These are phyloP conservation scores for Boechera retrofracta DNA, from an alignment of 345 rosid genomes.

Conservation along the genomic window DNA sequence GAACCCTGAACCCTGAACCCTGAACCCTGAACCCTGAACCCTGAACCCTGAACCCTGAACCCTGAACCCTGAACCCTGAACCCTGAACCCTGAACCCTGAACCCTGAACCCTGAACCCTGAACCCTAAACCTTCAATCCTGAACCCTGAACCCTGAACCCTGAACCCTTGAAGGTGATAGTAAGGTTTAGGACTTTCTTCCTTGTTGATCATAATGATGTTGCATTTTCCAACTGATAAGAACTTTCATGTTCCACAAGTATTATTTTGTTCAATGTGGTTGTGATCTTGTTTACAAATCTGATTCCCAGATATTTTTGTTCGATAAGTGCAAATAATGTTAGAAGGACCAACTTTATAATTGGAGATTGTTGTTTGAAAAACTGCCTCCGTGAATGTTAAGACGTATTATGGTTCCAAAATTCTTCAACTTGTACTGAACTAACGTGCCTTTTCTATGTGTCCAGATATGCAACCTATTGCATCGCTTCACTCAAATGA, in stretches of 20 bases:
- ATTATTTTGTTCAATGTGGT: conserved; percentile 6
- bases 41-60: too few species aligned
- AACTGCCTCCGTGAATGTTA: conserved; percentile 8
- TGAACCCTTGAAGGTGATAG: conserved; percentile 81
- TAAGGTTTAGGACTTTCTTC: conserved; percentile 18
- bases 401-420: conserved; percentile 8
- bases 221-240: conserved; percentile 4
- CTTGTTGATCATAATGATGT: neutral
- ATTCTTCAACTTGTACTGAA: conserved; percentile 17
- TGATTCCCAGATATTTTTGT: conserved; percentile 1
- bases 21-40: too few species aligned
- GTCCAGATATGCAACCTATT: conserved; percentile 64
- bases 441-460: conserved; percentile 40
- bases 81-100: too few species aligned
- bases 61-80: too few species aligned
- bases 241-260: conserved; percentile 15
- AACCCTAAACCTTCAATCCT: too few species aligned
- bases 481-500: conserved; percentile 52
- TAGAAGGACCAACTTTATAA: neutral
- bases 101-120: too few species aligned
- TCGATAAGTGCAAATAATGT: conserved; percentile 1
- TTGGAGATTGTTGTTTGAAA: conserved; percentile 19
- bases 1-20: too few species aligned
- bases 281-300: conserved; percentile 9
- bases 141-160: too few species aligned